These are phyloP conservation scores for Prunus yedoensis DNA, from an alignment of 331 rosid genomes.

Conservation along the genomic window DNA sequence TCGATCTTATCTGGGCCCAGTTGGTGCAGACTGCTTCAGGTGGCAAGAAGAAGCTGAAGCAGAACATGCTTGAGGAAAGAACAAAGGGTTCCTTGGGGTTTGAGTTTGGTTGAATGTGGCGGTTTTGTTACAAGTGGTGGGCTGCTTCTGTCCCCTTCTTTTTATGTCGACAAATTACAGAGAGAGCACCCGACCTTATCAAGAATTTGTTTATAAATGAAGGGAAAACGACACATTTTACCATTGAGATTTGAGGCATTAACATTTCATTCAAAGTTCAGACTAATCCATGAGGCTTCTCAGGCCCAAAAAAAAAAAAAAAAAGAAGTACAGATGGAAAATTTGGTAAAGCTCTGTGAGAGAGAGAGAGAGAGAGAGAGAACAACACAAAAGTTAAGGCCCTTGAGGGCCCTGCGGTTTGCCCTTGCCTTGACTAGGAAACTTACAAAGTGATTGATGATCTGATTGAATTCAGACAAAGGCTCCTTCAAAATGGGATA, in stretches of 20 bases:
- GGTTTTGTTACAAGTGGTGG: constrained; percentile 14
- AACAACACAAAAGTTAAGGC: no score
- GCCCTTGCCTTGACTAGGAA: no score
- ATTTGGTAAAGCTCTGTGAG: not conserved
- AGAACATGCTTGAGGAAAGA: not conserved
- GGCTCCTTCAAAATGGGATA: no score
- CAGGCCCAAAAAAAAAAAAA: not conserved
- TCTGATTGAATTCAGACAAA: no score
- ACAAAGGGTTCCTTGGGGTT: constrained; percentile 15
- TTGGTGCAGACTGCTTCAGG: not conserved
- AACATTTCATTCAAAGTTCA: not conserved
- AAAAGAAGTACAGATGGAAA: not conserved
- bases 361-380: not conserved
- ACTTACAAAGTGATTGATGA: no score
- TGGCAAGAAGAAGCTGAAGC: constrained; percentile 1
- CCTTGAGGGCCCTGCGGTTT: no score
- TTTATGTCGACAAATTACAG: constrained; percentile 1
- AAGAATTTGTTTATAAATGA: constrained; percentile 7
- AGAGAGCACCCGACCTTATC: not conserved
- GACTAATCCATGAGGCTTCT: not conserved
- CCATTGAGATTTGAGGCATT: not conserved
- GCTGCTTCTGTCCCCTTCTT: constrained; percentile 6
- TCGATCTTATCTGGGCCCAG: constrained; percentile 3
- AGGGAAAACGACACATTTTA: not conserved
- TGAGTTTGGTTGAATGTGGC: constrained; percentile 17